A percentile compares a stretch with the other conserved stretches of the same genome.
phyloP scores from a whole-genome alignment of 768 basidiomycete genomes.

The Trametes villosa region DNA sequence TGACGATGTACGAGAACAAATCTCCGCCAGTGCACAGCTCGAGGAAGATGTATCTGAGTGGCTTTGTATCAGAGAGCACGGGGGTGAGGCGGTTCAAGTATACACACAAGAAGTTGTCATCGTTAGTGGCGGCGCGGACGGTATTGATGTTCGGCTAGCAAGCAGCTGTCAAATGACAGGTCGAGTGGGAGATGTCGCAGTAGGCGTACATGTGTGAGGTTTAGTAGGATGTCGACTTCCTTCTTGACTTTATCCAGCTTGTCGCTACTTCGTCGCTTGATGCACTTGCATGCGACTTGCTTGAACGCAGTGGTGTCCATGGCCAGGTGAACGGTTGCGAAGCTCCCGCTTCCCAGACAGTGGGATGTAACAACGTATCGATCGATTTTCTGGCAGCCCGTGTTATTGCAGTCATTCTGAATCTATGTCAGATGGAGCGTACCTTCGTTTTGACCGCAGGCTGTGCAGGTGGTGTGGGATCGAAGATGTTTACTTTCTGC shows the following conservation, averaged over 20 bases:
- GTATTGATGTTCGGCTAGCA: conserved; percentile 80
- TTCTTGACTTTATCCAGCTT: conserved; percentile 71
- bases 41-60: conserved; percentile 74
- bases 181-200: background rate
- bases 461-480: conserved; percentile 61
- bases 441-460: conserved; percentile 55
- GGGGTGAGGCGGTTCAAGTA: background rate
- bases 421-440: background rate
- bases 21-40: conserved; percentile 87
- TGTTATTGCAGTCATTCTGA: background rate
- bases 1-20: conserved; percentile 84
- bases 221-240: conserved; percentile 75
- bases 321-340: conserved; percentile 82
- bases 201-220: conserved; percentile 65
- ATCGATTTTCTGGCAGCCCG: conserved; percentile 55
- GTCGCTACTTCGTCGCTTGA: conserved; percentile 62
- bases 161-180: background rate
- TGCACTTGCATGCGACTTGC: conserved; percentile 86
- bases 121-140: conserved; percentile 62
- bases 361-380: conserved; percentile 77
- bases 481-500: conserved; percentile 60
- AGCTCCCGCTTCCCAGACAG: conserved; percentile 79
- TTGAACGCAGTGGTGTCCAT: conserved; percentile 63
- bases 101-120: conserved; percentile 31
- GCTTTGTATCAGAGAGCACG: background rate